Evolutionary conservation across 805 yeast genomes (phyloP).

Genomic region (Candida ulmi): DNA sequence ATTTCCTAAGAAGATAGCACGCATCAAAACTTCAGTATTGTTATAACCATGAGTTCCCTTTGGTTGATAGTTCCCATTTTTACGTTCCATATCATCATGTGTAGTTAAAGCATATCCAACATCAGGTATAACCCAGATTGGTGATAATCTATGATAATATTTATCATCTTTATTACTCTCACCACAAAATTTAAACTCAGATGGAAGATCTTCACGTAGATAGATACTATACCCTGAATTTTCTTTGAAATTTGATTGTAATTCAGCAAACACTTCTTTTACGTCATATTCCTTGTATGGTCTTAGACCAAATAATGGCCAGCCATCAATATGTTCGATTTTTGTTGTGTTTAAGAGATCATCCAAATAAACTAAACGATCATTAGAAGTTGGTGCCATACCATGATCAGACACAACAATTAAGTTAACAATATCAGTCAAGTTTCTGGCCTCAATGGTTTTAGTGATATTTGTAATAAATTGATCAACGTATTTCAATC

Average conservation of each 20-base stretch:
- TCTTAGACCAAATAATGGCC: slow-evolving; percentile 81
- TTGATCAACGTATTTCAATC: slow-evolving; percentile 58
- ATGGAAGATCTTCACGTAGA: slow-evolving; percentile 47
- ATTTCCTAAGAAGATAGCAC: slow-evolving; percentile 70
- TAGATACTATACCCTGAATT: slow-evolving; percentile 41
- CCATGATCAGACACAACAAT: slow-evolving; percentile 88
- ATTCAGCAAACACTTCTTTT: slow-evolving; percentile 41
- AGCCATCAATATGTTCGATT: slow-evolving; percentile 67
- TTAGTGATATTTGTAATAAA: slow-evolving; percentile 45
- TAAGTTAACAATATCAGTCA: slow-evolving; percentile 63
- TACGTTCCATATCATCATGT: slow-evolving; percentile 41
- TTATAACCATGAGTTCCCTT: slow-evolving; percentile 83
- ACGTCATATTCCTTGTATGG: slow-evolving; percentile 39
- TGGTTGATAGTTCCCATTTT: slow-evolving; percentile 18
- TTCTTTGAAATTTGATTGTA: slow-evolving; percentile 28
- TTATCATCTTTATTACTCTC: slow-evolving; percentile 5
- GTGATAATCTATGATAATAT: slow-evolving; percentile 66
- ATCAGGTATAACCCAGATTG: slow-evolving; percentile 79
- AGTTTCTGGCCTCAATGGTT: slow-evolving; percentile 50
- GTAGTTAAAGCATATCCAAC: slow-evolving; percentile 77
- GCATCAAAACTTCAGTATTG: slow-evolving; percentile 71
- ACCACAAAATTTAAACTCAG: slow-evolving; percentile 28
- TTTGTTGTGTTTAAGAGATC: slow-evolving; percentile 51
- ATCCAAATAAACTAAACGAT: slow-evolving; percentile 65
- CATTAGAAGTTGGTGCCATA: slow-evolving; percentile 80